These are phyloP conservation scores for Omphalea diandra DNA, from an alignment of 441 rosid species.

Conservation along the genomic window DNA sequence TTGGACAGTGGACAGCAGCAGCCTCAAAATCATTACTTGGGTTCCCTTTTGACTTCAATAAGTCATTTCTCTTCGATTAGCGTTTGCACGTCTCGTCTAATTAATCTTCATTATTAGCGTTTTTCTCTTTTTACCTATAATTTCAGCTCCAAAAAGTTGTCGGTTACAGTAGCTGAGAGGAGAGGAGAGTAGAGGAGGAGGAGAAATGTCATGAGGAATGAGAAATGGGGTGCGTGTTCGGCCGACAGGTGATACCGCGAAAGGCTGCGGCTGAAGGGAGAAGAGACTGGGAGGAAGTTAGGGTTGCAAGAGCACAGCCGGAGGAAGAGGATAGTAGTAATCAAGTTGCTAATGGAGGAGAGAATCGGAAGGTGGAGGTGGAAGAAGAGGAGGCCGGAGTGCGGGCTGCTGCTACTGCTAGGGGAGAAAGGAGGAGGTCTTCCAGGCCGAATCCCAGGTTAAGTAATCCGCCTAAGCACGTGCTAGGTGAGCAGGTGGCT, in stretches of 20 bases:
- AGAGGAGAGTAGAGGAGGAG: too few species aligned
- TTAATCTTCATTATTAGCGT: slow-evolving; percentile 17
- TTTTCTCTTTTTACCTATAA: slow-evolving; percentile 16
- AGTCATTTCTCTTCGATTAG: slow-evolving; percentile 22
- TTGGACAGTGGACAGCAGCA: slow-evolving; percentile 42
- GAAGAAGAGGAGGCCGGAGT: slow-evolving; percentile 37
- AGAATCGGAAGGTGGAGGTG: slow-evolving; percentile 29
- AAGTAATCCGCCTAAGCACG: slow-evolving; percentile 67
- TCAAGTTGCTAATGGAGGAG: slow-evolving; percentile 36
- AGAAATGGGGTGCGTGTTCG: slow-evolving; percentile 92
- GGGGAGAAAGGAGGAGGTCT: slow-evolving; percentile 55
- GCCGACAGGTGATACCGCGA: slow-evolving; percentile 56
- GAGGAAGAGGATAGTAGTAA: slow-evolving; percentile 28
- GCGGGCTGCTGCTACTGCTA: slow-evolving; percentile 38
- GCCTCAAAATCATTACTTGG: slow-evolving; percentile 44
- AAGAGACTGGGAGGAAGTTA: slow-evolving; percentile 26
- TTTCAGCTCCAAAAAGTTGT: slow-evolving; percentile 25
- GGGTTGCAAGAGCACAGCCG: slow-evolving; percentile 31
- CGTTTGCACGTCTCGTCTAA: slow-evolving; percentile 16
- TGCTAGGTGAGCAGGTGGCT: slow-evolving; percentile 84
- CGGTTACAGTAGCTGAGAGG: too few species aligned
- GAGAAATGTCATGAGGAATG: slow-evolving; percentile 37
- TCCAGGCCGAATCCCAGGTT: slow-evolving; percentile 58
- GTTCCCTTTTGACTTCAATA: slow-evolving; percentile 35
- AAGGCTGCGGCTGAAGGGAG: slow-evolving; percentile 43